A percentile compares a stretch with the other conserved stretches of the same genome.
Conservation (phyloP, 768 basidiomycete genomes). For the Imleria badia region DNA sequence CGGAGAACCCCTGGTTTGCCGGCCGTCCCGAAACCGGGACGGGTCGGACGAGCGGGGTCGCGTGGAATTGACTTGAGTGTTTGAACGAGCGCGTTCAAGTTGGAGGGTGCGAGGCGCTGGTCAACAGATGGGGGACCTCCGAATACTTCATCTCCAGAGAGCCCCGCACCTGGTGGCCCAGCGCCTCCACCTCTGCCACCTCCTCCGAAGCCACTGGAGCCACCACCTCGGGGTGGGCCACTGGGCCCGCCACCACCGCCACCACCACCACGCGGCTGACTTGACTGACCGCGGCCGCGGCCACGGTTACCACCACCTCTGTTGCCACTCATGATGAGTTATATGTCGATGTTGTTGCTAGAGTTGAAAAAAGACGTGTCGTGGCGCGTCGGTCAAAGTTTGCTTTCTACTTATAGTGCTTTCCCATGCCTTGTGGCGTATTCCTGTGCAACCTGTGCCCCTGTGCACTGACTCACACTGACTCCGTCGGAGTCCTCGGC, state of each 20-base stretch:
- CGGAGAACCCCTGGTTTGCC: conserved; percentile 43
- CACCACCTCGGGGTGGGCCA: conserved; percentile 7
- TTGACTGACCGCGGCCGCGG: conserved; percentile 21
- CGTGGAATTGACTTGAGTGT: conserved; percentile 31
- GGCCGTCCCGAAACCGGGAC: conserved; percentile 45
- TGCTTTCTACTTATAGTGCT: conserved; percentile 6
- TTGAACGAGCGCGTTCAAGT: conserved; percentile 26
- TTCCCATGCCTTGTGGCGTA: background rate
- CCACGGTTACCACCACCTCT: conserved; percentile 14
- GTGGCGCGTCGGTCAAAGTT: background rate
- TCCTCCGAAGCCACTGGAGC: conserved; percentile 14
- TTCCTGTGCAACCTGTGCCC: background rate
- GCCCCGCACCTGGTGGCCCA: conserved; percentile 28
- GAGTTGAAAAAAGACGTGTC: background rate
- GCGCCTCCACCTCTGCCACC: conserved; percentile 25
- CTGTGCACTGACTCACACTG: background rate
- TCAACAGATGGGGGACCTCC: conserved; percentile 33
- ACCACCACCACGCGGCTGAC: conserved; percentile 7
- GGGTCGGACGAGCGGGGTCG: conserved; percentile 40
- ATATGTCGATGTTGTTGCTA: background rate
- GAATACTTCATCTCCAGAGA: conserved; percentile 31
- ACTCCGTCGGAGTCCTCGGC: background rate
- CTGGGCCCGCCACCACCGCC: conserved; percentile 4
- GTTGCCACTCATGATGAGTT: conserved; percentile 11
- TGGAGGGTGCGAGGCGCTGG: conserved; percentile 29